phyloP scores from a whole-genome alignment of 2,329 filamentous ascomycete genomes.

The Aspergillus neotritici region DNA sequence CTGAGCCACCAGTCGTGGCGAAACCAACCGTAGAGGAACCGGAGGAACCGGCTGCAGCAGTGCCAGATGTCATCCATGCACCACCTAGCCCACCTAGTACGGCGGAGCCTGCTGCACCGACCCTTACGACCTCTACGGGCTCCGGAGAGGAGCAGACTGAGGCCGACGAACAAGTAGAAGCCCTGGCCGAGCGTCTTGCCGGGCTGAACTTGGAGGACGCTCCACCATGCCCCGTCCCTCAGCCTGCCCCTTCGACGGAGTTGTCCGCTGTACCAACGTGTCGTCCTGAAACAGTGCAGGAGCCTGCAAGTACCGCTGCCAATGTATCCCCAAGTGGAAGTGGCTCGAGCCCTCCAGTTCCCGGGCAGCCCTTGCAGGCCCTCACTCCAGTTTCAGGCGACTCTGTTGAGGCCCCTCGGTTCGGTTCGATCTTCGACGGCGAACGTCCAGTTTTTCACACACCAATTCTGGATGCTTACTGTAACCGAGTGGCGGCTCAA shows the following conservation, averaged over 20 bases:
- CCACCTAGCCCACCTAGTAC: too few relatives aligned
- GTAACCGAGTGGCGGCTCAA: constrained; percentile 3
- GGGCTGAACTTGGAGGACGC: constrained; percentile 7
- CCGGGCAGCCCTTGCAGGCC: too few relatives aligned
- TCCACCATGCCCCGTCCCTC: constrained; percentile 4
- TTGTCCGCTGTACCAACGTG: constrained; percentile 6
- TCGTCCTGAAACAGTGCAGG: constrained; percentile 6
- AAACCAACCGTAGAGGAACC: constrained; percentile 10
- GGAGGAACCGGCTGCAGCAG: constrained; percentile 1
- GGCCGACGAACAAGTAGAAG: constrained; percentile 8
- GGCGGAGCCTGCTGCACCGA: background rate
- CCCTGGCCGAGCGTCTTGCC: constrained; percentile 5
- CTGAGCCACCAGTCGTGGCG: constrained; percentile 9
- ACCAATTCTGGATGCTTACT: background rate
- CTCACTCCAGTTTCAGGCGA: constrained; percentile 1
- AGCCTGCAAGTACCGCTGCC: background rate
- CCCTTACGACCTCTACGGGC: constrained; percentile 3
- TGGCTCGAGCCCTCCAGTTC: constrained; percentile 1
- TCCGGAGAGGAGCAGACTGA: constrained; percentile 7
- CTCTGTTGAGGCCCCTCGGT: constrained; percentile 4
- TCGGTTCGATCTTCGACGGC: constrained; percentile 6
- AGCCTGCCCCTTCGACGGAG: constrained; percentile 7
- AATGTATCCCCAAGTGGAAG: background rate
- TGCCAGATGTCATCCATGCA: too few relatives aligned
- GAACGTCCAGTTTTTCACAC: background rate